Evolutionary conservation across 345 rosid species (phyloP), one percentile per base, ranked within the genome.

Genomic region (Abelmoschus esculentus): DNA sequence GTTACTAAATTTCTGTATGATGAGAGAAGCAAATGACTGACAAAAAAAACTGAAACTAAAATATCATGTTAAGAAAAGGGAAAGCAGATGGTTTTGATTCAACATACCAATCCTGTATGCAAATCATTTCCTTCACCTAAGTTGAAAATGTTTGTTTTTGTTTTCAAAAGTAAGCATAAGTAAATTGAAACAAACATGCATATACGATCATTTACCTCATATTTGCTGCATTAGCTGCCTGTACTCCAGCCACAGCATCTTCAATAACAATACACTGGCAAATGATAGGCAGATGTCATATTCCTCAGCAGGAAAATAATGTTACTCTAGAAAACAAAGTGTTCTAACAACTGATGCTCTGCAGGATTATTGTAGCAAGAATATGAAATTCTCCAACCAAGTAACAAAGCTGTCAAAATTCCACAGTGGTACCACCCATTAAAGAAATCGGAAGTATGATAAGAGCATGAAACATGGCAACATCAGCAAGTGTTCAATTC

Each of bases 141-240:
- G 67, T 19, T 32, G 65, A 63, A 69, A 72, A 36, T 6, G 61
- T 57, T 9, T 3, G 26, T 22, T 22, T 22, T 22, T 22, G 26
- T 22, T 22, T 22, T 22, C 1, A 1, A 60, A 9, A 70, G 15
- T 32, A 11, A 3, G 3, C 58, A 57, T 53, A 46, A 12, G 18
- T 53, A 67, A 28, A 68, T 18, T 26, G 56, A 67, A 47, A 19
- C 28, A 63, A 67, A 71, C 22, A 74, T 22, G 58, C 44, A 72
- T 10, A 11, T 61, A 64, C 55, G 14, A 74, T 69, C 66, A 66
- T 61, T 71, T 80, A 93, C 97, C 97, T 89, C 97, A 93, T 93
- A 67, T 82, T 72, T 71, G 98, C 98, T 76, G 97, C 96, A 78
- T 86, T 80, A 36, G 98, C 98, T 70, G 98, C 97, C 80, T 87